phyloP scores from a whole-genome alignment of 2,329 filamentous ascomycete genomes.

The Ophioceras dolichostomum region DNA sequence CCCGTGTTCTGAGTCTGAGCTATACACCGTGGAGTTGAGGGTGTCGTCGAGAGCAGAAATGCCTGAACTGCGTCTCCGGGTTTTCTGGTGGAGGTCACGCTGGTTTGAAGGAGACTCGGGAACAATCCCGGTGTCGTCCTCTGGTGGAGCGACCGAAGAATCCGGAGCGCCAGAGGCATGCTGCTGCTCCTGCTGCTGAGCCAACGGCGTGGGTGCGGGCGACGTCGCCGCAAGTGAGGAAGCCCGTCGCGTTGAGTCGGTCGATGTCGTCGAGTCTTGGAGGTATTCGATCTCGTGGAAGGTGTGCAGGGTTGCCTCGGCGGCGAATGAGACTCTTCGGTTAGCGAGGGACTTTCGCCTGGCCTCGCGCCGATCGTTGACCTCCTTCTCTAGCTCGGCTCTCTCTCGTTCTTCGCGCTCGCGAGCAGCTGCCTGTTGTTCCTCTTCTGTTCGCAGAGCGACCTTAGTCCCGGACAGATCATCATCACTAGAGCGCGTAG shows the following conservation, averaged over 20 bases:
- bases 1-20: conserved; percentile 48
- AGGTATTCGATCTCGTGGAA: conserved; percentile 88
- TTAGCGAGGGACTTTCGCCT: conserved; percentile 88
- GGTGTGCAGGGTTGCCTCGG: conserved; percentile 92
- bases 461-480: conserved; percentile 40
- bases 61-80: conserved; percentile 51
- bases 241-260: conserved; percentile 62
- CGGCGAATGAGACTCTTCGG: conserved; percentile 89
- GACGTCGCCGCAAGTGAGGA: conserved; percentile 44
- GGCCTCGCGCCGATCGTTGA: conserved; percentile 67
- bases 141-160: conserved; percentile 48
- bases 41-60: conserved; percentile 52
- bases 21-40: conserved; percentile 69
- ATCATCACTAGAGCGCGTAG: conserved; percentile 17
- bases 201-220: conserved; percentile 10
- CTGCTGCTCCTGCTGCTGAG: conserved; percentile 10
- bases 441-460: conserved; percentile 55
- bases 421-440: conserved; percentile 56
- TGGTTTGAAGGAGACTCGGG: conserved; percentile 53
- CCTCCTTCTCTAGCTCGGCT: conserved; percentile 44
- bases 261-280: conserved; percentile 75
- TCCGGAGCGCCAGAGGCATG: conserved; percentile 36
- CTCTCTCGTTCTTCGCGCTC: conserved; percentile 58
- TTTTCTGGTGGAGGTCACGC: conserved; percentile 49
- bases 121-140: conserved; percentile 44